These are phyloP conservation scores for Papiliotrema flavescens DNA, from an alignment of 1,284 basidiomycete species.

Conservation along the genomic window DNA sequence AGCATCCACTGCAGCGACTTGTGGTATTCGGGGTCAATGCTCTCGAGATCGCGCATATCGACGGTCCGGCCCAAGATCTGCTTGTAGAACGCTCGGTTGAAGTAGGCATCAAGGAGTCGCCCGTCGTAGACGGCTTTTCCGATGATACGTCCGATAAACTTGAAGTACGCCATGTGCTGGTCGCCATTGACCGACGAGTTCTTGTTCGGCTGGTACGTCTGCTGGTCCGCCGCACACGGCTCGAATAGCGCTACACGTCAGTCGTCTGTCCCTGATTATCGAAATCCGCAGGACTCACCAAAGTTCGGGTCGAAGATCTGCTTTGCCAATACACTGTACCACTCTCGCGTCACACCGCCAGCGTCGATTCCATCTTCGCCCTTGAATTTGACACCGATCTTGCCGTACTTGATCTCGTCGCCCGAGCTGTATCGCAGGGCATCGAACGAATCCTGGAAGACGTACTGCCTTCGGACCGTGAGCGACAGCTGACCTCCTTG, in stretches of 20 bases:
- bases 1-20: slow-evolving; percentile 51
- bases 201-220: slow-evolving; percentile 96
- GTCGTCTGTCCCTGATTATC: slow-evolving; percentile 1
- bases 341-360: slow-evolving; percentile 95
- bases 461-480: slow-evolving; percentile 86
- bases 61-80: slow-evolving; percentile 87
- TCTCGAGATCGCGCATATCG: slow-evolving; percentile 90
- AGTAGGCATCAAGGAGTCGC: slow-evolving; percentile 94
- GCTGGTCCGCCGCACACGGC: slow-evolving; percentile 87
- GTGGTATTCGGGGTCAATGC: slow-evolving; percentile 84
- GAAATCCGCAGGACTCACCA: slow-evolving; percentile 23
- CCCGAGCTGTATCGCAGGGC: slow-evolving; percentile 84
- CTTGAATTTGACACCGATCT: slow-evolving; percentile 94
- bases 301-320: slow-evolving; percentile 99
- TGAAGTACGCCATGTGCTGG: slow-evolving; percentile 97
- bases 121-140: slow-evolving; percentile 61
- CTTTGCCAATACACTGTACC: slow-evolving; percentile 95
- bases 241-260: slow-evolving; percentile 66
- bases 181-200: slow-evolving; percentile 86
- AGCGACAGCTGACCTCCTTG: slow-evolving; percentile 74
- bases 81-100: slow-evolving; percentile 89
- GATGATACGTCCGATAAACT: slow-evolving; percentile 96
- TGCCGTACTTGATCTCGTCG: slow-evolving; percentile 97
- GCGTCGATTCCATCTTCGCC: slow-evolving; percentile 98
- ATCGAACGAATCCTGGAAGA: slow-evolving; percentile 97